Conservation (phyloP, 352 stramenopile genomes). For the Plasmopara halstedii region DNA sequence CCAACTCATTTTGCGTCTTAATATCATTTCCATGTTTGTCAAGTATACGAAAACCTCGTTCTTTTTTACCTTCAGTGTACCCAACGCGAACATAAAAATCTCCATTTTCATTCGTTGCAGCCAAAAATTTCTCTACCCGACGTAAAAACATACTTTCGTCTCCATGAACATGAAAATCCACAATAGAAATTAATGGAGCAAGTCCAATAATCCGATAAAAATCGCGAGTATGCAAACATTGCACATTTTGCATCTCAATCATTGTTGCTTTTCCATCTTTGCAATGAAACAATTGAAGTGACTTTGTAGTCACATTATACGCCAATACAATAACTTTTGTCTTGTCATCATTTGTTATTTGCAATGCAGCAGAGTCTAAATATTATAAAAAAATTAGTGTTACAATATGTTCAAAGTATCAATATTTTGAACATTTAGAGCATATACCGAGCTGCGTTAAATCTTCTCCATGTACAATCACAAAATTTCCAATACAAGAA, state of each 20-base stretch:
- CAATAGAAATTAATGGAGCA: slow-evolving; percentile 29
- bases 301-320: slow-evolving; percentile 10
- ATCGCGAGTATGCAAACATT: slow-evolving; percentile 41
- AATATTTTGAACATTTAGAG: background rate
- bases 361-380: slow-evolving; percentile 7
- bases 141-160: slow-evolving; percentile 8
- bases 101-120: slow-evolving; percentile 12
- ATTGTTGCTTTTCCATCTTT: slow-evolving; percentile 1
- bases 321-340: slow-evolving; percentile 14
- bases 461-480: slow-evolving; percentile 10
- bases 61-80: slow-evolving; percentile 12
- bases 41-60: slow-evolving; percentile 21
- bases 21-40: slow-evolving; percentile 24
- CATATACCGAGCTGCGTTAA: slow-evolving; percentile 9
- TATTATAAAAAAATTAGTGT: slow-evolving; percentile 1
- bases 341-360: background rate
- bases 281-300: slow-evolving; percentile 12
- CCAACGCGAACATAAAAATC: slow-evolving; percentile 35
- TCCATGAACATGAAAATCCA: slow-evolving; percentile 24
- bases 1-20: slow-evolving; percentile 1
- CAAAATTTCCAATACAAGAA: slow-evolving; percentile 15
- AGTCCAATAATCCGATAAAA: slow-evolving; percentile 29
- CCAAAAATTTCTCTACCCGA: slow-evolving; percentile 24
- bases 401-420: slow-evolving; percentile 1
- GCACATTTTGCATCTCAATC: slow-evolving; percentile 25